phyloP scores from a whole-genome alignment of 805 yeast species.

The Saccharomycopsis fodiens region DNA sequence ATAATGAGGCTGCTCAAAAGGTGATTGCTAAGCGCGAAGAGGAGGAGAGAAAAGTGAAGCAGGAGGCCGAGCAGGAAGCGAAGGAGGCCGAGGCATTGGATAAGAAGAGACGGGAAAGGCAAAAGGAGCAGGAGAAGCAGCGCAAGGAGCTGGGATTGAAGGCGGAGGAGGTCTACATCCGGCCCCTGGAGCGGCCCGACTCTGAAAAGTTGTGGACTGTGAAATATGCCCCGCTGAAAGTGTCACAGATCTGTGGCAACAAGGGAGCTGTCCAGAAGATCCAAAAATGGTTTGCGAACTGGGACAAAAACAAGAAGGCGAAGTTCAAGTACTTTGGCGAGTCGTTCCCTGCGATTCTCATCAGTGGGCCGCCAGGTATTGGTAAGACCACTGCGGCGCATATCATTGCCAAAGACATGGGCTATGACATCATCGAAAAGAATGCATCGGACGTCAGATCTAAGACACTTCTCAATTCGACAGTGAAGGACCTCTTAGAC shows the following conservation, averaged over 20 bases:
- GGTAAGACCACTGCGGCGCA: slow-evolving; percentile 84
- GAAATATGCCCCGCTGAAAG: slow-evolving; percentile 76
- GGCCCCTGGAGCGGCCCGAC: slow-evolving; percentile 34
- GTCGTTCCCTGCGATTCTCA: slow-evolving; percentile 70
- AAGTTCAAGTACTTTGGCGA: slow-evolving; percentile 57
- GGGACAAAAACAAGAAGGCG: slow-evolving; percentile 54
- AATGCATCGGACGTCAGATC: slow-evolving; percentile 90
- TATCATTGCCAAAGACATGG: slow-evolving; percentile 57
- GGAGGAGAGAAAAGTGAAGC: slow-evolving; percentile 52
- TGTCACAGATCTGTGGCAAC: slow-evolving; percentile 85
- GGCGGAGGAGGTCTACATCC: slow-evolving; percentile 21
- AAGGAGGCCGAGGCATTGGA: slow-evolving; percentile 36
- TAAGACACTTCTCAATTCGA: slow-evolving; percentile 62
- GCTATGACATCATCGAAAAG: slow-evolving; percentile 68
- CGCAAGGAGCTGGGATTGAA: slow-evolving; percentile 21
- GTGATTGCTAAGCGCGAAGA: slow-evolving; percentile 62
- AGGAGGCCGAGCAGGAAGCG: slow-evolving; percentile 42
- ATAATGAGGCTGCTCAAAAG: slow-evolving; percentile 71
- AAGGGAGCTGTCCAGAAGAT: slow-evolving; percentile 64
- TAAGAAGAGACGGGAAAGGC: slow-evolving; percentile 22
- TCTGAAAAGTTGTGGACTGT: slow-evolving; percentile 83
- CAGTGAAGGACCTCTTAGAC: slow-evolving; percentile 61
- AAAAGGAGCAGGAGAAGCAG: slow-evolving; percentile 23
- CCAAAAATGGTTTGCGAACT: slow-evolving; percentile 64
- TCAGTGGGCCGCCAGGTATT: slow-evolving; percentile 84